Evolutionary conservation across 805 yeast species (phyloP).

Genomic region (Cyberlindnera sargentensis): DNA sequence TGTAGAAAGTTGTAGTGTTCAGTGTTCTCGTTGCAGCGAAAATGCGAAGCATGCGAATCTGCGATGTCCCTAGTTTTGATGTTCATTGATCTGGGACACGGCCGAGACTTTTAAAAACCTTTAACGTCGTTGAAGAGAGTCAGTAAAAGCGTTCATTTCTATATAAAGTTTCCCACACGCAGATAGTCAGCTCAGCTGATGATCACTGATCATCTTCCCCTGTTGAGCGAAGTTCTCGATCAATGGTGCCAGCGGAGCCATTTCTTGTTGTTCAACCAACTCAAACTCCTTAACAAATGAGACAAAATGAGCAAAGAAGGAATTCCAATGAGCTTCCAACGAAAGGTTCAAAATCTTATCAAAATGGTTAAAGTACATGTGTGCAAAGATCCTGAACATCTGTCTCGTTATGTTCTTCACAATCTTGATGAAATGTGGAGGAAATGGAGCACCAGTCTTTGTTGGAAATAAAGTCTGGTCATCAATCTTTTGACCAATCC

Average conservation of each 20-base stretch:
- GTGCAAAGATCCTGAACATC: constrained; percentile 94
- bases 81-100: no score
- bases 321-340: constrained; percentile 96
- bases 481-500: constrained; percentile 83
- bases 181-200: no score
- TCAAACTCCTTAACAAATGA: constrained; percentile 82
- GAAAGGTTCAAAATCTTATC: constrained; percentile 89
- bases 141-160: not conserved
- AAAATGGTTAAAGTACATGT: constrained; percentile 89
- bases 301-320: constrained; percentile 90
- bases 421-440: constrained; percentile 74
- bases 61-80: no score
- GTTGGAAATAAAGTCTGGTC: constrained; percentile 93
- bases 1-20: no score
- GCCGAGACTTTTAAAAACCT: no score
- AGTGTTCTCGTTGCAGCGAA: no score
- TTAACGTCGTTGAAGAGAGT: no score
- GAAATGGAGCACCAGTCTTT: constrained; percentile 80
- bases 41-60: no score
- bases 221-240: constrained; percentile 78
- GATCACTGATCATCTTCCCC: constrained; percentile 55
- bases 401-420: constrained; percentile 84
- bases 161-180: not conserved
- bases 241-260: constrained; percentile 70
- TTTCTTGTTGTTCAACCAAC: constrained; percentile 69